Percentiles rank a stretch among this genome's conserved stretches.
Evolutionary conservation across 306 rosid genomes (phyloP).

Genomic region (Rubus parviflorus): DNA sequence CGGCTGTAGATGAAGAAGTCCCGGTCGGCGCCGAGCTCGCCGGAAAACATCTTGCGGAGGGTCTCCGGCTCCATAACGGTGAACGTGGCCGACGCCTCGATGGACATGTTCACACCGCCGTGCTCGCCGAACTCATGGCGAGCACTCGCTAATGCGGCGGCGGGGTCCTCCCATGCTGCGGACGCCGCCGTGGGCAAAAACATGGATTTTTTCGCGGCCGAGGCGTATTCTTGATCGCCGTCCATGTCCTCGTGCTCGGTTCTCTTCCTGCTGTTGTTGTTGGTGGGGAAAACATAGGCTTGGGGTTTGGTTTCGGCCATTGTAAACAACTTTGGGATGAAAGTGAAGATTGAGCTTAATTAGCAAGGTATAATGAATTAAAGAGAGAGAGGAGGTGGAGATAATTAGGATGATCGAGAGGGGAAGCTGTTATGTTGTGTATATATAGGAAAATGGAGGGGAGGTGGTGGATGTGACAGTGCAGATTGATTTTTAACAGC

Average conservation of each 20-base stretch:
- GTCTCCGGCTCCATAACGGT: conserved; percentile 98
- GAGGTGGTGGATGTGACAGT: background rate
- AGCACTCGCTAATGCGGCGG: conserved; percentile 63
- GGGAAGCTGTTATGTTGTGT: background rate
- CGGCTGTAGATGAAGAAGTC: conserved; percentile 97
- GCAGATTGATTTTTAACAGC: background rate
- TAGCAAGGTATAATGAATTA: background rate
- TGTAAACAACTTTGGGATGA: background rate
- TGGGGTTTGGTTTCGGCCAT: conserved; percentile 49
- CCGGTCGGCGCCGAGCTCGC: conserved; percentile 83
- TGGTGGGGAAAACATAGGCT: conserved; percentile 17
- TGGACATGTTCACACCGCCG: conserved; percentile 98
- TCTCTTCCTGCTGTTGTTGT: conserved; percentile 36
- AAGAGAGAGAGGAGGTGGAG: background rate
- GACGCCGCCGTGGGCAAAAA: background rate
- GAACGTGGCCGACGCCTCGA: conserved; percentile 97
- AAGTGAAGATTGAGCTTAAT: background rate
- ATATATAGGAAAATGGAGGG: background rate
- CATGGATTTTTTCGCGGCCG: conserved; percentile 49
- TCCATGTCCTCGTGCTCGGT: conserved; percentile 32
- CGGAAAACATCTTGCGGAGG: conserved; percentile 80
- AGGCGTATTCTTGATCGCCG: background rate
- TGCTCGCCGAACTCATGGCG: conserved; percentile 98
- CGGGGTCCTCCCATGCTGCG: conserved; percentile 45
- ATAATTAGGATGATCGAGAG: background rate